phyloP scores from a whole-genome alignment of 208 protist genomes.

The Leishmania major region DNA sequence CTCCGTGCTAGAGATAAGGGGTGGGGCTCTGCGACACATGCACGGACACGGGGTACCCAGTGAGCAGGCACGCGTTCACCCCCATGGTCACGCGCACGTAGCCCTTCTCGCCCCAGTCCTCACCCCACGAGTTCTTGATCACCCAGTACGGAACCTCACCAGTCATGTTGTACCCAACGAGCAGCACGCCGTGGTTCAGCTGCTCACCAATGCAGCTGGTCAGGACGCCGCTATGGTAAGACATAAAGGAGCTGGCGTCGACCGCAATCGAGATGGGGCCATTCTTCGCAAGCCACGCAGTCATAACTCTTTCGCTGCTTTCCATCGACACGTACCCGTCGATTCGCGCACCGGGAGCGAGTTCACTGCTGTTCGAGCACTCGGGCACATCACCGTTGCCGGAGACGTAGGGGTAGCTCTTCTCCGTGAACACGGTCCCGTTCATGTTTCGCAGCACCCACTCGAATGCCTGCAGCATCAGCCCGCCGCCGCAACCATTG shows the following conservation, averaged over 20 bases:
- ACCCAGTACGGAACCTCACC: too few relatives aligned
- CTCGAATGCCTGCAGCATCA: constrained; percentile 82
- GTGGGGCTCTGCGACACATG: too few relatives aligned
- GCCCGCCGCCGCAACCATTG: constrained; percentile 84
- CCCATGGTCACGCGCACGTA: too few relatives aligned
- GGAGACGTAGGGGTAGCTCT: constrained; percentile 54
- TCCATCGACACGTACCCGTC: constrained; percentile 54
- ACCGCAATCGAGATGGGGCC: constrained; percentile 89
- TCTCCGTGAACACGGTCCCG: constrained; percentile 71
- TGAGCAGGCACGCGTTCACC: too few relatives aligned
- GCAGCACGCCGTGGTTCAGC: too few relatives aligned
- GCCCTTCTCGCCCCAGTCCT: too few relatives aligned
- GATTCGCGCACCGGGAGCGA: constrained; percentile 60
- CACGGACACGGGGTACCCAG: too few relatives aligned
- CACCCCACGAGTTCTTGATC: too few relatives aligned
- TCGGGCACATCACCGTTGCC: background rate
- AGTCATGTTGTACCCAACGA: too few relatives aligned
- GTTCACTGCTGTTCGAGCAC: background rate
- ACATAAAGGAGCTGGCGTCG: constrained; percentile 69
- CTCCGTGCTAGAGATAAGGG: too few relatives aligned
- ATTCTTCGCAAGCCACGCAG: constrained; percentile 54
- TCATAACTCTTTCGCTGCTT: constrained; percentile 64
- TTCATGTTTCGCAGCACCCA: constrained; percentile 69
- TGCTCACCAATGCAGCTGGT: constrained; percentile 45
- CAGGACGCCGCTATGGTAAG: constrained; percentile 61